These are phyloP conservation scores for Cystobasidium ongulense DNA, from an alignment of 768 basidiomycete species.

Conservation along the genomic window DNA sequence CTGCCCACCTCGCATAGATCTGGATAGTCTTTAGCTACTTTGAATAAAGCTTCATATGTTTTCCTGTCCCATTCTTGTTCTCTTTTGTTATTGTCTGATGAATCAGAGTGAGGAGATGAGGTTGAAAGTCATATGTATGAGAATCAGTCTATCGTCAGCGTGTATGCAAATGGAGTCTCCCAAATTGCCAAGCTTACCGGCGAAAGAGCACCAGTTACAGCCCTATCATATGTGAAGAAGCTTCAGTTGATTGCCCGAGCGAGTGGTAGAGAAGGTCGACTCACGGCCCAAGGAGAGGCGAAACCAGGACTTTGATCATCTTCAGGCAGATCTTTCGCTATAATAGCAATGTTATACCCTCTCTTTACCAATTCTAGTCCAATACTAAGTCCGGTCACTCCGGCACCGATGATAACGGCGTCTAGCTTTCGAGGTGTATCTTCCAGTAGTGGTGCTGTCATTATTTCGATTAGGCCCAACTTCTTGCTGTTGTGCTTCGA, in stretches of 20 bases:
- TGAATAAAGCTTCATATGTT: conserved; percentile 11
- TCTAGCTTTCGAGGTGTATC: conserved; percentile 10
- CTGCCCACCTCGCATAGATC: conserved; percentile 18
- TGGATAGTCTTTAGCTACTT: conserved; percentile 15
- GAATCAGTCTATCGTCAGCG: background rate
- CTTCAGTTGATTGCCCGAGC: background rate
- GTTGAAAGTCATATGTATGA: background rate
- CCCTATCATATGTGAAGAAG: conserved; percentile 10
- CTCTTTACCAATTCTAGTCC: conserved; percentile 1
- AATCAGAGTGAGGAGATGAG: background rate
- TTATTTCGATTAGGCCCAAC: no score
- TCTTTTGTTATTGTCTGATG: conserved; percentile 13
- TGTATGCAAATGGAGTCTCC: no score
- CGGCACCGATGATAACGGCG: conserved; percentile 26
- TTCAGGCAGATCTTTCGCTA: conserved; percentile 31
- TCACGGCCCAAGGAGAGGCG: conserved; percentile 32
- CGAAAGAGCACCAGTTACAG: conserved; percentile 33
- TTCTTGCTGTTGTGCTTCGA: no score
- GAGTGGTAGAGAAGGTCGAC: background rate
- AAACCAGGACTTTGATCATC: conserved; percentile 2
- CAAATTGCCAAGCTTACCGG: background rate
- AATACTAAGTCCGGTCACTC: conserved; percentile 15
- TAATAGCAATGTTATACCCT: conserved; percentile 29
- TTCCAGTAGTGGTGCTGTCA: background rate
- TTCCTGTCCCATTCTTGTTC: conserved; percentile 25